A percentile compares a stretch with the other conserved stretches of the same genome.
Conservation (phyloP, 306 rosid species). For the Phaseolus lunatus region DNA sequence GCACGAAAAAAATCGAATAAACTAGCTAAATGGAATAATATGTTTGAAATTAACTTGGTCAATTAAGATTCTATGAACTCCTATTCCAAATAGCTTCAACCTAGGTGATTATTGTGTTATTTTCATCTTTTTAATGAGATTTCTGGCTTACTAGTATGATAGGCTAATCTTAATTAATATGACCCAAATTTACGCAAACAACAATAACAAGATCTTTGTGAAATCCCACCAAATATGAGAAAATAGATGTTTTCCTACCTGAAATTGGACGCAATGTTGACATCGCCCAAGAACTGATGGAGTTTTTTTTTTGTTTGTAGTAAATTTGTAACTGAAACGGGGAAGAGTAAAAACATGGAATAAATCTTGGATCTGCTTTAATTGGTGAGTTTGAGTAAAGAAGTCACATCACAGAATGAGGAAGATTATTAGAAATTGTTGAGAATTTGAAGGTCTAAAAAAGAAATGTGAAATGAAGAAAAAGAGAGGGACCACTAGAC, state of each 20-base stretch:
- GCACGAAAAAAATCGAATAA: constrained; percentile 9
- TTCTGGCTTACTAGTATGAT: constrained; percentile 29
- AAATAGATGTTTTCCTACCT: constrained; percentile 47
- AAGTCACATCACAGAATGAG: constrained; percentile 45
- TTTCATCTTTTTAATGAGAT: constrained; percentile 1
- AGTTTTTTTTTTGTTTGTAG: constrained; percentile 3
- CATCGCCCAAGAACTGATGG: constrained; percentile 29
- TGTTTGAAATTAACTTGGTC: not conserved
- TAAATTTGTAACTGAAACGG: constrained; percentile 11
- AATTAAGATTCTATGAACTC: constrained; percentile 9
- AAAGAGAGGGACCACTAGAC: constrained; percentile 55
- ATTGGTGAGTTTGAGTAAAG: constrained; percentile 50
- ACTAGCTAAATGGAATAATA: not conserved
- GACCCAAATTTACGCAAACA: constrained; percentile 57
- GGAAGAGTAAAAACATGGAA: constrained; percentile 31
- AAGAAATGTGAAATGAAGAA: constrained; percentile 26
- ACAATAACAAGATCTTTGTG: constrained; percentile 48
- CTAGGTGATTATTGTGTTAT: constrained; percentile 31
- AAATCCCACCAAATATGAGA: constrained; percentile 57
- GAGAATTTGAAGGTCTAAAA: constrained; percentile 42
- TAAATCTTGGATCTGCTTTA: constrained; percentile 14
- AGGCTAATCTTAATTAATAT: constrained; percentile 41
- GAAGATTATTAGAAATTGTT: constrained; percentile 49
- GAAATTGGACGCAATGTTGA: constrained; percentile 62
- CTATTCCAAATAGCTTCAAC: constrained; percentile 1